Conservation (phyloP, 2,329 filamentous ascomycete species). For the Penicillium corylophilum region DNA sequence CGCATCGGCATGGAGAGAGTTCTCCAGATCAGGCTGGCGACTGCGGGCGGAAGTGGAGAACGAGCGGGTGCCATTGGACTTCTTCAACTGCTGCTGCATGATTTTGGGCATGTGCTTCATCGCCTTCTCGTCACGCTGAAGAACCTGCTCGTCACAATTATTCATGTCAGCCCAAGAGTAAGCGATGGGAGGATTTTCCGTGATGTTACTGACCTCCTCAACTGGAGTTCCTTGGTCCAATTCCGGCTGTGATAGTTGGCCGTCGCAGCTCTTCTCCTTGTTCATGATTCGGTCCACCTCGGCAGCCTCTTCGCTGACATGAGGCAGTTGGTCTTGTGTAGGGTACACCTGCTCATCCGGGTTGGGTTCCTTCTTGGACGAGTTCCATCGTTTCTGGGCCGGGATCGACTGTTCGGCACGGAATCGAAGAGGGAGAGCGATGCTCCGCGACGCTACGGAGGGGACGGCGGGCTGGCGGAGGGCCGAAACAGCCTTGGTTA, state of each 20-base stretch:
- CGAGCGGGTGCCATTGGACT: conserved; percentile 48
- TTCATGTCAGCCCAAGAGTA: not conserved
- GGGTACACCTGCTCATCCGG: conserved; percentile 41
- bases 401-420: conserved; percentile 14
- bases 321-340: conserved; percentile 54
- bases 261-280: conserved; percentile 37
- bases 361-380: conserved; percentile 30
- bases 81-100: conserved; percentile 60
- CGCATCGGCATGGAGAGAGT: conserved; percentile 24
- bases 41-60: conserved; percentile 58
- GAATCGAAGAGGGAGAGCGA: conserved; percentile 25
- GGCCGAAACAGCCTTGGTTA: conserved; percentile 31
- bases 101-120: conserved; percentile 65
- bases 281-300: conserved; percentile 60
- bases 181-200: not conserved
- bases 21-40: conserved; percentile 32
- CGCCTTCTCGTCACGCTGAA: conserved; percentile 62
- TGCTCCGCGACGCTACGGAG: conserved; percentile 20
- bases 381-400: conserved; percentile 35
- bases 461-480: conserved; percentile 32
- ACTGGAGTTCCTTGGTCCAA: conserved; percentile 65
- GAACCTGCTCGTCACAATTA: conserved; percentile 49
- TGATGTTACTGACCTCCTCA: conserved; percentile 55
- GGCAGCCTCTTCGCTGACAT: conserved; percentile 66
- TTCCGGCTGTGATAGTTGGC: conserved; percentile 54